Percentiles rank a stretch among this genome's conserved stretches.
Evolutionary conservation across 306 rosid genomes (phyloP).

Genomic region (Ormosia emarginata): DNA sequence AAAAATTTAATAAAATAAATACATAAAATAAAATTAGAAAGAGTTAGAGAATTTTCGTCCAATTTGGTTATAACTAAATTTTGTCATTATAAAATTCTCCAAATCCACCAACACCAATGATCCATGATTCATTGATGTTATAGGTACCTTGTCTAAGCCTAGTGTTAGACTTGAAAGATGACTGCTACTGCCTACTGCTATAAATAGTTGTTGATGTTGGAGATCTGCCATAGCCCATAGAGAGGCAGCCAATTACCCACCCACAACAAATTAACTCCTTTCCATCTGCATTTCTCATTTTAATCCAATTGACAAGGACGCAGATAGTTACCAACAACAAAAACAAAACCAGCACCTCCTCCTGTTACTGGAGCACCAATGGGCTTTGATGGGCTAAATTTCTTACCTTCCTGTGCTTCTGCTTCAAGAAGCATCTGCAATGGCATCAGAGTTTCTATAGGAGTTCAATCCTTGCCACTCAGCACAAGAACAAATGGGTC

Average conservation of each 20-base stretch:
- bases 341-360: constrained; percentile 26
- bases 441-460: neutral
- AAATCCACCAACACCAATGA: constrained; percentile 54
- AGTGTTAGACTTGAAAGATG: constrained; percentile 21
- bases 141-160: constrained; percentile 27
- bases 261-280: neutral
- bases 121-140: constrained; percentile 38
- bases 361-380: constrained; percentile 22
- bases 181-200: constrained; percentile 26
- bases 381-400: neutral
- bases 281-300: constrained; percentile 5
- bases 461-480: constrained; percentile 22
- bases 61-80: too few species aligned
- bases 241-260: constrained; percentile 38
- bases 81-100: constrained; percentile 52
- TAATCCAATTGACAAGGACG: constrained; percentile 13
- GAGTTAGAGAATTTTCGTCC: too few species aligned
- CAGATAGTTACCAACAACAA: neutral
- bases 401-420: constrained; percentile 1
- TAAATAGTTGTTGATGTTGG: neutral
- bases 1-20: too few species aligned
- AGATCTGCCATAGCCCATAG: neutral
- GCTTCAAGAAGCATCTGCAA: constrained; percentile 30
- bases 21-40: too few species aligned
- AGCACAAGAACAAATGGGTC: neutral